A percentile compares a stretch with the other conserved stretches of the same genome.
Evolutionary conservation across 2,329 filamentous ascomycete species (phyloP).

Genomic region (Colletotrichum tropicicola): DNA sequence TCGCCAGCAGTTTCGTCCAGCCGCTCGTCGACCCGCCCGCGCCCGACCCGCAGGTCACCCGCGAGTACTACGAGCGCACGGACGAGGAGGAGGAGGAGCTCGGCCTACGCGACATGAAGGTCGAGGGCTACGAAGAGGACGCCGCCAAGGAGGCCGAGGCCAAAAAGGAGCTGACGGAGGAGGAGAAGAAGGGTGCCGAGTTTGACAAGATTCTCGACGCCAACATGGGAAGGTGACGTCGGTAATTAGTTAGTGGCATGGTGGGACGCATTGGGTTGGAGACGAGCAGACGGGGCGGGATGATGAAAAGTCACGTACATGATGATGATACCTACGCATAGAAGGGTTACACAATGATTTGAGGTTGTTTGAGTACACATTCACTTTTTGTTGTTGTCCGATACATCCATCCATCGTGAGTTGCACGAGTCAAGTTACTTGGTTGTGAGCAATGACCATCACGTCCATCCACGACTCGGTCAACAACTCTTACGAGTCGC

Average conservation of each 20-base stretch:
- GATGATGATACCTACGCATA: conserved; percentile 30
- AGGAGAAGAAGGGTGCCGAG: conserved; percentile 28
- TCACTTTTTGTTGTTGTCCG: no score
- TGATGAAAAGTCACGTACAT: conserved; percentile 11
- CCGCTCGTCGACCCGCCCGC: conserved; percentile 78
- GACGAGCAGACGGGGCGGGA: background rate
- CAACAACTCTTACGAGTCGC: no score
- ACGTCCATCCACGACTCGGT: no score
- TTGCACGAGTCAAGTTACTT: conserved; percentile 1
- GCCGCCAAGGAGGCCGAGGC: conserved; percentile 32
- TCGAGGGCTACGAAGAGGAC: conserved; percentile 81
- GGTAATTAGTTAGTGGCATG: no score
- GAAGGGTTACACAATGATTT: conserved; percentile 8
- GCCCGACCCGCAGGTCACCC: conserved; percentile 80
- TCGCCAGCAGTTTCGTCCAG: conserved; percentile 95
- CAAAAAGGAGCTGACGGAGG: conserved; percentile 10
- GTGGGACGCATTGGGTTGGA: no score
- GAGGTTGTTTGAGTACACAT: background rate
- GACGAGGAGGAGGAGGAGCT: conserved; percentile 94
- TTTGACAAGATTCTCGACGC: conserved; percentile 30
- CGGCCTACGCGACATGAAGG: conserved; percentile 91
- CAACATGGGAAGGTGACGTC: conserved; percentile 20
- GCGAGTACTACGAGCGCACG: conserved; percentile 86
- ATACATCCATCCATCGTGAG: no score
- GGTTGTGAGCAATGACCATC: no score